Conservation (phyloP, 345 rosid species). For the Leavenworthia alabamica region DNA sequence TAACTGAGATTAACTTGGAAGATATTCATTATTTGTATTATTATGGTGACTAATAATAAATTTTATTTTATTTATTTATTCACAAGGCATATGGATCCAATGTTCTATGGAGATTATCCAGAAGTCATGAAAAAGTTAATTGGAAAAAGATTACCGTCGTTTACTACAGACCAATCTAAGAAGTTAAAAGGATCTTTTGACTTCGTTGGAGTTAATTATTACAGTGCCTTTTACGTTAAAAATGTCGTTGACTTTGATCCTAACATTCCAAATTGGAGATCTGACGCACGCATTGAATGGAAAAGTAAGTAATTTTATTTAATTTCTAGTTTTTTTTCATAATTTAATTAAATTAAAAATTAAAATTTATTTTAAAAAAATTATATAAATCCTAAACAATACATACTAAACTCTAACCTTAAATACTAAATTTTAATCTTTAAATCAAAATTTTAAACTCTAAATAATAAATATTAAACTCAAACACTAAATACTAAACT, state of each 20-base stretch:
- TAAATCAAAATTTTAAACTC: no score
- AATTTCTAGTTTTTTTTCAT: neutral
- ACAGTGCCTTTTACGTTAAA: slow-evolving; percentile 29
- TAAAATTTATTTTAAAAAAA: no score
- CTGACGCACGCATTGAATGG: slow-evolving; percentile 37
- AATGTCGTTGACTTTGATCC: slow-evolving; percentile 14
- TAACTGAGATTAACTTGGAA: no score
- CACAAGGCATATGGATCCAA: slow-evolving; percentile 31
- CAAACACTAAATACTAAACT: no score
- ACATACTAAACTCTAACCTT: no score
- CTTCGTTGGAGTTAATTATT: slow-evolving; percentile 34
- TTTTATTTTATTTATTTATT: no score
- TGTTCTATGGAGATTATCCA: slow-evolving; percentile 33
- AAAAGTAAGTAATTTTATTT: slow-evolving; percentile 30
- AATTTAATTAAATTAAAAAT: no score
- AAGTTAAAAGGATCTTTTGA: slow-evolving; percentile 29
- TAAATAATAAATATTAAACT: no score
- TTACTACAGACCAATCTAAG: slow-evolving; percentile 22
- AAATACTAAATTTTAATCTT: no score
- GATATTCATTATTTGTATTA: no score
- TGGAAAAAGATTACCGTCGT: slow-evolving; percentile 28
- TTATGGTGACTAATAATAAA: no score
- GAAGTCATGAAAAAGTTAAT: slow-evolving; percentile 26
- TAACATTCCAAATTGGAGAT: slow-evolving; percentile 26
- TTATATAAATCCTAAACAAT: no score